Evolutionary conservation across 768 basidiomycete genomes (phyloP), one percentile per base, ranked within the genome.

Genomic region (Boletus edulis): DNA sequence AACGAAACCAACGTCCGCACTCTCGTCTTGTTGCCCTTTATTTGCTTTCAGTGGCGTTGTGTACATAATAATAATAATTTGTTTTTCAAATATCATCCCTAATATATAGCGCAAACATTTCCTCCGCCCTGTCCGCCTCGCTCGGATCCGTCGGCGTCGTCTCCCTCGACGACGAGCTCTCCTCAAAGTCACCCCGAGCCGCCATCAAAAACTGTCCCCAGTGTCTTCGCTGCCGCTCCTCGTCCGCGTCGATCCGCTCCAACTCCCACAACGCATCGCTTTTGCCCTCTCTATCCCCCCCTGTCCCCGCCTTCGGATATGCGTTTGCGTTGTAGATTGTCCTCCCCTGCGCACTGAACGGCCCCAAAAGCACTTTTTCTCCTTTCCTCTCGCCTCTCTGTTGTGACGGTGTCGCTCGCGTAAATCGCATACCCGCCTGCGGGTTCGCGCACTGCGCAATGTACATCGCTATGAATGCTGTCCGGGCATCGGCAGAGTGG

Each of bases 31-130:
- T 67, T 66, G 69, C 67, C 46, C 57, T 67, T 69, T 73, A 66
- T 73, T 74, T 74, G 69, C 54, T 18, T 24, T 47, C 44, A n/a
- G 73, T 72, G 73, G 71, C 73, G 64, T 37, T 24, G 14, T 24
- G 34, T 32, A 39, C 14, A 46, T 46, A 52, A 40, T 39, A 37
- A 11, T 18, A 39, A 8, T 10, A 39, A 8, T 3, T 17, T 35
- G 22, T 34, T 34, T 11, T 11, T 35, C 18, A 39, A 39, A 17
- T 3, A 14, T 15, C 22, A 39, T 39, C 38, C 17, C 57, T 43
- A 56, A 78, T 78, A 56, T 76, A 81, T 69, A 68, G 51, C 17
- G 66, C 67, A 64, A 80, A 80, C 70, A 80, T 67, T 61, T 60
- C 62, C 44, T 69, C 64, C 60, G 34, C 29, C 60, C 17, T 39